These are phyloP conservation scores for Nemania diffusa DNA, from an alignment of 2,329 filamentous ascomycete genomes.

Conservation along the genomic window DNA sequence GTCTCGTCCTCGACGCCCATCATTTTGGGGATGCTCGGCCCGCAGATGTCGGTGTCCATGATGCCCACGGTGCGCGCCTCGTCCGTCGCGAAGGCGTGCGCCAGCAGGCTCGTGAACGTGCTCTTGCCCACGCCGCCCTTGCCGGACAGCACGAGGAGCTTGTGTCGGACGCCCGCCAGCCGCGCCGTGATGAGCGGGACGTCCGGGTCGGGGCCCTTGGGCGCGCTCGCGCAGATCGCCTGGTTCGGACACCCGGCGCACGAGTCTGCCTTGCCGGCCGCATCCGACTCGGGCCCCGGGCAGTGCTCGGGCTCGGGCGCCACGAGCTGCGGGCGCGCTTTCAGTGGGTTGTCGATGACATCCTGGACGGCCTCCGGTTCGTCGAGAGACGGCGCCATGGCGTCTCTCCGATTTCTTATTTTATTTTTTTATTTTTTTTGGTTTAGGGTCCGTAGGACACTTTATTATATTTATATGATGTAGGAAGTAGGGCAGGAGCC, in stretches of 20 bases:
- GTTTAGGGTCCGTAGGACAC: neutral
- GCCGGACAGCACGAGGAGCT: conserved; percentile 90
- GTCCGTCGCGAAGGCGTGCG: conserved; percentile 88
- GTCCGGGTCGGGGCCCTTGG: conserved; percentile 95
- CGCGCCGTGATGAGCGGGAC: conserved; percentile 87
- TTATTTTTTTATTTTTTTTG: neutral
- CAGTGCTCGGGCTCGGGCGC: conserved; percentile 98
- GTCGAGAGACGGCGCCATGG: conserved; percentile 85
- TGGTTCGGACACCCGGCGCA: conserved; percentile 98
- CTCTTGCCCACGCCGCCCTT: conserved; percentile 98
- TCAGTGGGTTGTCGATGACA: conserved; percentile 79
- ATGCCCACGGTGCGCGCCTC: conserved; percentile 84
- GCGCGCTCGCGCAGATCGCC: conserved; percentile 90
- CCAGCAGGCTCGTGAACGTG: conserved; percentile 88
- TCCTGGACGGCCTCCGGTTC: conserved; percentile 73
- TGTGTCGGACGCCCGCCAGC: conserved; percentile 84
- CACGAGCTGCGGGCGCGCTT: conserved; percentile 83
- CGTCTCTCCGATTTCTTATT: too few species aligned
- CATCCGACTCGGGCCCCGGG: conserved; percentile 84
- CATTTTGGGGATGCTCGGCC: conserved; percentile 97
- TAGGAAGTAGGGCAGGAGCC: neutral
- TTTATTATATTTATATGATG: neutral
- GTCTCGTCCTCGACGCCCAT: conserved; percentile 95
- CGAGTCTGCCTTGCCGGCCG: conserved; percentile 77
- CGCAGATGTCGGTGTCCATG: conserved; percentile 98